These are phyloP conservation scores for Apiotrichum porosum DNA, from an alignment of 1,284 basidiomycete genomes.

Conservation along the genomic window DNA sequence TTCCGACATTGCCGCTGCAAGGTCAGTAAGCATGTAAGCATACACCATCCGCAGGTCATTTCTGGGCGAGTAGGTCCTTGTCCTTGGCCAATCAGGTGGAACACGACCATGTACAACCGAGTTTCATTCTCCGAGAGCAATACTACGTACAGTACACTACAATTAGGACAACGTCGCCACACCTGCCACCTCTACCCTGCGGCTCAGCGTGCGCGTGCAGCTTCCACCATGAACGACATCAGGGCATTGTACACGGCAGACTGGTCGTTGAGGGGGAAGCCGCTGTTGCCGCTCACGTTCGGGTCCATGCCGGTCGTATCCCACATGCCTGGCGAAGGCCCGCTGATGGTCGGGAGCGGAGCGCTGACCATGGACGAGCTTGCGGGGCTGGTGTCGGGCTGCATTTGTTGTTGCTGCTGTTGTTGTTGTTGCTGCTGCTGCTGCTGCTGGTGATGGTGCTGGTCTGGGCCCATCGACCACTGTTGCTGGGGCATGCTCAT, in stretches of 20 bases:
- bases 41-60: no score
- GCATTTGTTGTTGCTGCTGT: neutral
- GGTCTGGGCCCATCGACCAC: neutral
- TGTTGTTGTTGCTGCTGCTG: neutral
- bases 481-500: neutral
- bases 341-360: neutral
- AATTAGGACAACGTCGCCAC: no score
- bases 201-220: no score
- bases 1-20: no score
- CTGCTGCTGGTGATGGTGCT: neutral
- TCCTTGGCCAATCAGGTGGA: no score
- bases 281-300: neutral
- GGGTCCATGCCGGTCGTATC: neutral
- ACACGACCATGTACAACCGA: no score
- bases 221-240: conserved; percentile 28
- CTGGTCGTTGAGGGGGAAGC: conserved; percentile 6
- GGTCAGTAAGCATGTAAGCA: no score
- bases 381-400: neutral
- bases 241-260: conserved; percentile 23
- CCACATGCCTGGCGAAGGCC: neutral
- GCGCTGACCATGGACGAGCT: neutral
- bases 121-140: no score
- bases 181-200: no score
- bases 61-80: no score
- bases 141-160: no score